Conservation (phyloP, 306 rosid genomes). For the Prosopis cineraria region DNA sequence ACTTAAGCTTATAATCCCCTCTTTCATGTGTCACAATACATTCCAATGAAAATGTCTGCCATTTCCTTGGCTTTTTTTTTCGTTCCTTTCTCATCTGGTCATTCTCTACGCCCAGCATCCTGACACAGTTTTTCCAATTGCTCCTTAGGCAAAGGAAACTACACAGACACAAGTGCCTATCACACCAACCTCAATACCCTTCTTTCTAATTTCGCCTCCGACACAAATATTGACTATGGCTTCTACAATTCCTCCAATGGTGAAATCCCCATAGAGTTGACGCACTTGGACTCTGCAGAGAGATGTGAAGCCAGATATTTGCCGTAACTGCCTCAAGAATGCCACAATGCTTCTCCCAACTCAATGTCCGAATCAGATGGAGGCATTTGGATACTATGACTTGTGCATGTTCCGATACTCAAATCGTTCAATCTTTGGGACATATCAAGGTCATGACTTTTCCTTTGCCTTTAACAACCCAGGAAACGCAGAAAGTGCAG, state of each 20-base stretch:
- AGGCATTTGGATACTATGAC: background rate
- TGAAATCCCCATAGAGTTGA: background rate
- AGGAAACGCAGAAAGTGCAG: background rate
- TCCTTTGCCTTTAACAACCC: background rate
- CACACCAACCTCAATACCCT: background rate
- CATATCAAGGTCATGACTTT: background rate
- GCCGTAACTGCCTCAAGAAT: constrained; percentile 1
- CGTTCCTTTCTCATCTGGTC: background rate
- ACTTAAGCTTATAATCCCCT: background rate
- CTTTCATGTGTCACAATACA: background rate
- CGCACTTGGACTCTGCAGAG: constrained; percentile 3
- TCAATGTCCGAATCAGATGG: background rate
- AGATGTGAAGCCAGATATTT: background rate
- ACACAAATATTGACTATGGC: background rate
- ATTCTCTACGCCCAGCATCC: background rate
- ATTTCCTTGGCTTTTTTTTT: background rate
- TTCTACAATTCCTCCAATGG: background rate
- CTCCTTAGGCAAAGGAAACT: background rate
- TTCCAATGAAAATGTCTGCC: background rate
- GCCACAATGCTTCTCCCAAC: background rate
- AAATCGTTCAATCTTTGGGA: constrained; percentile 2
- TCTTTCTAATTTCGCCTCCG: background rate
- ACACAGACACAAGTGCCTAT: background rate
- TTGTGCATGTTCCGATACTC: background rate
- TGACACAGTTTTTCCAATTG: background rate